These are phyloP conservation scores for Boletus reticuloceps DNA, from an alignment of 768 basidiomycete species.

Conservation along the genomic window DNA sequence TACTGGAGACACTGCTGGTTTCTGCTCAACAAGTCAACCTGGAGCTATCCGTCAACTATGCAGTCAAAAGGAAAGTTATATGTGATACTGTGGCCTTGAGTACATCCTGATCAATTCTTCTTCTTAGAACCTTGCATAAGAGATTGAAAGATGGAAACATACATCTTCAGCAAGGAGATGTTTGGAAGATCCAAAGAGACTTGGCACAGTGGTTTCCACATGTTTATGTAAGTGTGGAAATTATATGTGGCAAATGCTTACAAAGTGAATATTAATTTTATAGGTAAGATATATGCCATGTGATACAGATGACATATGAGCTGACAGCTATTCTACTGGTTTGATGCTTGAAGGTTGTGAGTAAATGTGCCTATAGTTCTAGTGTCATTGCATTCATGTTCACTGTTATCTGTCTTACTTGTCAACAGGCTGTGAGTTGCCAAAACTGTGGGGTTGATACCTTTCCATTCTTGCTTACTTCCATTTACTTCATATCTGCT, in stretches of 20 bases:
- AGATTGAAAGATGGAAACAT: neutral
- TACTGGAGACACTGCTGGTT: no score
- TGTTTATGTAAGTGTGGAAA: neutral
- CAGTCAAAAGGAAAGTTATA: no score
- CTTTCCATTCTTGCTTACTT: no score
- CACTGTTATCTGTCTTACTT: neutral
- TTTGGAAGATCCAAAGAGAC: neutral
- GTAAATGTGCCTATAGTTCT: neutral
- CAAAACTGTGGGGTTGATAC: no score
- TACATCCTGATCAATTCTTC: neutral
- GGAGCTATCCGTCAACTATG: no score
- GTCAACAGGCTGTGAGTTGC: neutral
- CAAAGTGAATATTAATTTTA: neutral
- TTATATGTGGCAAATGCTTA: neutral
- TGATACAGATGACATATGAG: no score
- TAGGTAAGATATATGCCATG: neutral
- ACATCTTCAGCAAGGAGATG: neutral
- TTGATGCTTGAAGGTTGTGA: neutral
- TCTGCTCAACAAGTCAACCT: no score
- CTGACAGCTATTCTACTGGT: neutral
- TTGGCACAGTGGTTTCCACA: neutral
- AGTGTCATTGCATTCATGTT: neutral
- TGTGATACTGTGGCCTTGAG: no score
- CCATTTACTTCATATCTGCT: neutral
- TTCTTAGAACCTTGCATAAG: neutral